These are phyloP conservation scores for Purpureocillium takamizusanense DNA, from an alignment of 2,329 filamentous ascomycete genomes.

Conservation along the genomic window DNA sequence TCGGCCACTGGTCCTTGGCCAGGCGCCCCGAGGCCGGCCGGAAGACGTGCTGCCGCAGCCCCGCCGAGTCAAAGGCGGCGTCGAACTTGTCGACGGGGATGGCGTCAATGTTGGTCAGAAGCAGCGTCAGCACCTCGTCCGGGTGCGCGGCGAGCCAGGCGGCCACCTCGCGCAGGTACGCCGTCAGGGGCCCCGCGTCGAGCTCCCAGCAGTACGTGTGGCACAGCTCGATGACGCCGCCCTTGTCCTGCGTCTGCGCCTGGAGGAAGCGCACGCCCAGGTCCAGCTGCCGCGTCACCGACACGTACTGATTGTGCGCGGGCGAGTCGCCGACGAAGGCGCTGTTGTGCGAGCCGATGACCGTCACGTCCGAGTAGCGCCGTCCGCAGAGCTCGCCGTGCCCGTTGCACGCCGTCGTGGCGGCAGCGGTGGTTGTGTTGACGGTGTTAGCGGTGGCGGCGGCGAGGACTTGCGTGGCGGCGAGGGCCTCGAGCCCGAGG, in stretches of 20 bases:
- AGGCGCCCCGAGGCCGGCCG: conserved; percentile 30
- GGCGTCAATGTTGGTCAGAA: conserved; percentile 54
- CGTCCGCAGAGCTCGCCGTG: conserved; percentile 44
- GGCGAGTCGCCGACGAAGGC: conserved; percentile 50
- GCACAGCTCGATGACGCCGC: conserved; percentile 48
- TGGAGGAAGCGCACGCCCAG: conserved; percentile 56
- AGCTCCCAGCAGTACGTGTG: conserved; percentile 54
- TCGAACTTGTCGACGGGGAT: conserved; percentile 47
- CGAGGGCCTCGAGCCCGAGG: background rate
- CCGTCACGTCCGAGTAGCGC: conserved; percentile 50
- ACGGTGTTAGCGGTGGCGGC: too few species aligned
- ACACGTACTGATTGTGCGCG: conserved; percentile 51
- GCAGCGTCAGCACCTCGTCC: conserved; percentile 52
- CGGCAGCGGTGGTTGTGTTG: too few species aligned
- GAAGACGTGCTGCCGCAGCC: conserved; percentile 49
- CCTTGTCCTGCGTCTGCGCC: conserved; percentile 50
- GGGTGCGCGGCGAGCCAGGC: conserved; percentile 49
- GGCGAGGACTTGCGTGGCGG: too few species aligned
- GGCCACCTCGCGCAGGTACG: conserved; percentile 49
- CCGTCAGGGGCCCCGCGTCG: conserved; percentile 46
- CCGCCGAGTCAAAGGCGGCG: conserved; percentile 42
- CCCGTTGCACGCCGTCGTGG: conserved; percentile 46
- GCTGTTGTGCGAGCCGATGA: conserved; percentile 56
- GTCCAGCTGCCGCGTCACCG: conserved; percentile 47
- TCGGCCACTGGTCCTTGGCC: conserved; percentile 54